phyloP scores from a whole-genome alignment of 768 basidiomycete genomes.

The Lanmaoa rubissima region DNA sequence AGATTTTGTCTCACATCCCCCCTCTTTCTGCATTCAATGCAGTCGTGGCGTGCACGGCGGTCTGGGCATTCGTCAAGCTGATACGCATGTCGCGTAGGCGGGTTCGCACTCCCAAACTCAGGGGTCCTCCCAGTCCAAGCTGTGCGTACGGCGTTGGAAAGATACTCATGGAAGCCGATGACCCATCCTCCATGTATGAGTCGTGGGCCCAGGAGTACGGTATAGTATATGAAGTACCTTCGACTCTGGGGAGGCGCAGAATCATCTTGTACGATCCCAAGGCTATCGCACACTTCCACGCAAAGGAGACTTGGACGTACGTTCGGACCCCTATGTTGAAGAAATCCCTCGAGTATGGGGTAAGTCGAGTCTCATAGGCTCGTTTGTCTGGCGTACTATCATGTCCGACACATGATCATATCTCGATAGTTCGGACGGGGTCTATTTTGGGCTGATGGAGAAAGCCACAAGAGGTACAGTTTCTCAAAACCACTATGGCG shows the following conservation, averaged over 20 bases:
- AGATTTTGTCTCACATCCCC: background rate
- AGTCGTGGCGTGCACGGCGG: background rate
- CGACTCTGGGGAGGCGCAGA: conserved; percentile 8
- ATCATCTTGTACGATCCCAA: conserved; percentile 42
- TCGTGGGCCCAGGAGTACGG: conserved; percentile 23
- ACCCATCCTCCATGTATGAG: conserved; percentile 15
- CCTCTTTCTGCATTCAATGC: background rate
- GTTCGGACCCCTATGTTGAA: conserved; percentile 36
- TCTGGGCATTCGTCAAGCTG: conserved; percentile 10
- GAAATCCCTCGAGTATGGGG: conserved; percentile 31
- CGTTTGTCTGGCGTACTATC: no score
- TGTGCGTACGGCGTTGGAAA: conserved; percentile 17
- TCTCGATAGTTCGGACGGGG: conserved; percentile 27
- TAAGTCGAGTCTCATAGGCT: background rate
- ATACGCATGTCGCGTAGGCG: conserved; percentile 4
- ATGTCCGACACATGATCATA: background rate
- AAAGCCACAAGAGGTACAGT: conserved; percentile 42
- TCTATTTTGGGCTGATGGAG: conserved; percentile 34
- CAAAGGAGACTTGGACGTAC: conserved; percentile 33
- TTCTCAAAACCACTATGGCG: background rate
- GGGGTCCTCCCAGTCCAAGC: conserved; percentile 16
- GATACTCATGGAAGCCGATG: background rate
- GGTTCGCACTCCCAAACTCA: conserved; percentile 16
- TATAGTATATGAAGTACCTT: conserved; percentile 7
- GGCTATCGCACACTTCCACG: conserved; percentile 12